Percentiles rank a stretch among this genome's conserved stretches.
These are phyloP conservation scores for Aphanomyces invadans DNA, from an alignment of 352 stramenopile species.

Conservation along the genomic window DNA sequence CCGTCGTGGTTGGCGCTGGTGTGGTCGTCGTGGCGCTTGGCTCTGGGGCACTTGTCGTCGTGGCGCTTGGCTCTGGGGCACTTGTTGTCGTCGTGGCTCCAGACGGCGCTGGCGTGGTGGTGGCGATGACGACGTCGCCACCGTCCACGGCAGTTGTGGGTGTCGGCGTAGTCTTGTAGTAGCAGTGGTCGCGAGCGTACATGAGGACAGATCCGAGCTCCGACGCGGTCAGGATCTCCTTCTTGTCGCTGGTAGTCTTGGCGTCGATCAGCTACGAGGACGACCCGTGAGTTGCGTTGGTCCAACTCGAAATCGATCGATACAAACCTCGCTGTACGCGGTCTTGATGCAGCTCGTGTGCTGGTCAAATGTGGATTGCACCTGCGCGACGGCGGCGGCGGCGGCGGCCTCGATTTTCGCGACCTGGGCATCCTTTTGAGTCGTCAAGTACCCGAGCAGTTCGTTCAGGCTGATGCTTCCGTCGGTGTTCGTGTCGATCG, in stretches of 20 bases:
- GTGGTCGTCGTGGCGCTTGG: not conserved
- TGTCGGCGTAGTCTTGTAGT: not conserved
- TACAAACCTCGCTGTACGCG: not conserved
- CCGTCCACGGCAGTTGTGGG: not conserved
- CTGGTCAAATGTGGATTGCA: not conserved
- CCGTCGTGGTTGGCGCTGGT: not conserved
- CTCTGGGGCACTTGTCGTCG: not conserved
- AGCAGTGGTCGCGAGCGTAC: not conserved
- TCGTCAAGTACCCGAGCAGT: not conserved
- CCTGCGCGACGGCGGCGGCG: not conserved
- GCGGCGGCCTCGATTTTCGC: not conserved
- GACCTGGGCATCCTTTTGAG: not conserved
- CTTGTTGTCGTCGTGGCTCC: not conserved
- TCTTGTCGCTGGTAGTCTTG: not conserved
- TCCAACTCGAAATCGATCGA: not conserved
- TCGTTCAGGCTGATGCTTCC: slow-evolving; percentile 1
- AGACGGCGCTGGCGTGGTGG: not conserved
- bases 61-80: not conserved
- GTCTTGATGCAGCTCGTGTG: not conserved
- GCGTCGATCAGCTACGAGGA: not conserved
- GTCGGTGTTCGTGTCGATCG: not conserved
- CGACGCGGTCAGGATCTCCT: not conserved
- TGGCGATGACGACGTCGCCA: not conserved
- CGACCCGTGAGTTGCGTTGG: not conserved
- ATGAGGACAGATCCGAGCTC: not conserved